Conservation (phyloP, 2,329 filamentous ascomycete genomes). For the Colletotrichum lini region DNA sequence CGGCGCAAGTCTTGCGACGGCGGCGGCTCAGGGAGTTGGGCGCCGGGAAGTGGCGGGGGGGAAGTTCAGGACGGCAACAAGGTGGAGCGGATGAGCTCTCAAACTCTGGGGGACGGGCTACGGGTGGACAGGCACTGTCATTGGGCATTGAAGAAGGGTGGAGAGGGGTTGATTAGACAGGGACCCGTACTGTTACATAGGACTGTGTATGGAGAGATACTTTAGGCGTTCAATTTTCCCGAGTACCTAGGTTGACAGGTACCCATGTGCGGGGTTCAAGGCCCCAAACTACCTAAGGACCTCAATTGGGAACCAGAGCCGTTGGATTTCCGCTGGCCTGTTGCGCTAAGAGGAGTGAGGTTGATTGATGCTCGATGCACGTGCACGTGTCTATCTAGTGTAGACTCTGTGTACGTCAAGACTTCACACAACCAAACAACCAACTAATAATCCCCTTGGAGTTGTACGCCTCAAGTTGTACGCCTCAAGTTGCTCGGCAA, state of each 20-base stretch:
- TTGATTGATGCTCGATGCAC: not conserved
- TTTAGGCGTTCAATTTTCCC: not conserved
- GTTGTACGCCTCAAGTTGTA: not conserved
- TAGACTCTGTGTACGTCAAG: too few relatives aligned
- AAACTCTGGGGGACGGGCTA: slow-evolving; percentile 14
- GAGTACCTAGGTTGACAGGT: not conserved
- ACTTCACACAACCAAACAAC: not conserved
- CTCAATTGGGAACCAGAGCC: not conserved
- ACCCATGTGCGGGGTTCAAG: slow-evolving; percentile 16
- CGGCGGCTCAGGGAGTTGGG: slow-evolving; percentile 28
- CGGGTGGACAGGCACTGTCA: slow-evolving; percentile 8
- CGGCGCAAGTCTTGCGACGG: slow-evolving; percentile 22
- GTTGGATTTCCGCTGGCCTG: not conserved
- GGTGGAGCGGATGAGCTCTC: slow-evolving; percentile 9
- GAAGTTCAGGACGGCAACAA: slow-evolving; percentile 10
- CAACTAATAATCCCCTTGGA: not conserved
- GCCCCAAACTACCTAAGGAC: slow-evolving; percentile 7
- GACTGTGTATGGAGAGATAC: not conserved
- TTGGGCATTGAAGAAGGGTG: not conserved
- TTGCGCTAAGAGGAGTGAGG: not conserved
- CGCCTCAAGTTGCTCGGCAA: not conserved
- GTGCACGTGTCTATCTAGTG: not conserved
- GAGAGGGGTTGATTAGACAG: not conserved
- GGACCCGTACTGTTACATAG: not conserved
- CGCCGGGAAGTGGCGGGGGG: slow-evolving; percentile 38